These are phyloP conservation scores for Wallemia ichthyophaga DNA, from an alignment of 1,284 basidiomycete species.

Conservation along the genomic window DNA sequence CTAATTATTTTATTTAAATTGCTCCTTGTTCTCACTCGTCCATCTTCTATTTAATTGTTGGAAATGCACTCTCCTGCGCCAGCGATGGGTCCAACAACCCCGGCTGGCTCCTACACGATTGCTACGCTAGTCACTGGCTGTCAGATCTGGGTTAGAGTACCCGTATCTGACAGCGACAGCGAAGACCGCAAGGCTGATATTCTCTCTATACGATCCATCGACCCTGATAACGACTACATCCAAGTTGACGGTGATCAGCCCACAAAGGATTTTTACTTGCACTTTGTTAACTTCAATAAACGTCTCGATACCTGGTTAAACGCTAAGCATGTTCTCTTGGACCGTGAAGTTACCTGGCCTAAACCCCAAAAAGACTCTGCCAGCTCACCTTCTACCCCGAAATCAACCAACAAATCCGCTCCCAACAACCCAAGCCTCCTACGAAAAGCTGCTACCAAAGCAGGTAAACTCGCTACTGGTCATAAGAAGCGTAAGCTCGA, in stretches of 20 bases:
- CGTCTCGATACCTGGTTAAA: constrained; percentile 97
- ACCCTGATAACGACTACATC: constrained; percentile 20
- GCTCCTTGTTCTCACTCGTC: too few species aligned
- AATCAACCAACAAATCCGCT: constrained; percentile 11
- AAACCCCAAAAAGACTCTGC: constrained; percentile 21
- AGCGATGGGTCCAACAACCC: neutral
- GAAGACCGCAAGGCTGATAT: constrained; percentile 82
- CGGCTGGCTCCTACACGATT: neutral
- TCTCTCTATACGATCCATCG: constrained; percentile 53
- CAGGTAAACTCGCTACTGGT: constrained; percentile 13
- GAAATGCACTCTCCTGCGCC: neutral
- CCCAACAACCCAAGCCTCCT: constrained; percentile 21
- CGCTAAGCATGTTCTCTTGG: constrained; percentile 52
- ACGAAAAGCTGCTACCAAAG: constrained; percentile 46
- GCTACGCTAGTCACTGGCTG: constrained; percentile 44
- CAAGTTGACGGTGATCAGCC: constrained; percentile 22
- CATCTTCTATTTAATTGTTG: too few species aligned
- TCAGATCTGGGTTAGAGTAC: constrained; percentile 65
- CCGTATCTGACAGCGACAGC: constrained; percentile 33
- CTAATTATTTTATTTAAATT: too few species aligned
- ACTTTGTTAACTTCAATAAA: constrained; percentile 95
- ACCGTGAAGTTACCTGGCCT: constrained; percentile 79
- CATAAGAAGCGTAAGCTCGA: constrained; percentile 9
- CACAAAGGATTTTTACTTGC: constrained; percentile 58
- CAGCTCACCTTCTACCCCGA: constrained; percentile 5